Evolutionary conservation across 129 eudicot species (phyloP), one percentile per base, ranked within the genome.

Genomic region (Flaveria bidentis): DNA sequence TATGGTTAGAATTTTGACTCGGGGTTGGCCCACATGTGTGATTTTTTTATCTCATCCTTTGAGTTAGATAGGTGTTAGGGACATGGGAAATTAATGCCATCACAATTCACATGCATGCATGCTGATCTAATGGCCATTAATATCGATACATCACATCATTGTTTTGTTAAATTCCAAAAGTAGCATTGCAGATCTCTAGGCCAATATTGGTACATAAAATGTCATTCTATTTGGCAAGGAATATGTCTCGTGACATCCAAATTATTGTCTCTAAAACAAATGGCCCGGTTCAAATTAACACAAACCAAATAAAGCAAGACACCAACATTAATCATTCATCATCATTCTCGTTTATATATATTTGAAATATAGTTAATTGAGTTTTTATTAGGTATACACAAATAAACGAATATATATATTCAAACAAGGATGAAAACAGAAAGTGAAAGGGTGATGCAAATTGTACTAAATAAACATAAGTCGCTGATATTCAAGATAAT

Each of bases 131-230:
- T 57, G 62, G 82, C 76, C 70, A 36, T 36, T 36, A 69, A 75
- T 56, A 58, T 26, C n/a, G 80, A 78, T 56, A 78, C 75, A 78
- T 78, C 82, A 78, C 76, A 69, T 78, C 81, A 78, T 69, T 78
- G 49, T 78, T 69, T 46, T 46, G 62, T 28, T 63, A 45, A 62
- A 75, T 46, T 78, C 70, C 81, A 69, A 69, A 77, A 69, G 39
- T 69, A 78, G 69, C 61, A 77, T 57, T 69, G 70, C 17, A 28
- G 67, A 62, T 78, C 66, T 58, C 69, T 45, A 77, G 50, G 58
- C 61, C 69, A 69, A 26, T 23, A 16, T 77, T 56, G 56, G 46
- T 55, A 55, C 39, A 68, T 69, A 69, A 77, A 77, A 77, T 42
- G 81, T 33, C 63, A 67, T 28, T 58, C 70, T 60, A 74, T 71